Evolutionary conservation across 1,284 basidiomycete genomes (phyloP).

Genomic region (Melampsora americana): DNA sequence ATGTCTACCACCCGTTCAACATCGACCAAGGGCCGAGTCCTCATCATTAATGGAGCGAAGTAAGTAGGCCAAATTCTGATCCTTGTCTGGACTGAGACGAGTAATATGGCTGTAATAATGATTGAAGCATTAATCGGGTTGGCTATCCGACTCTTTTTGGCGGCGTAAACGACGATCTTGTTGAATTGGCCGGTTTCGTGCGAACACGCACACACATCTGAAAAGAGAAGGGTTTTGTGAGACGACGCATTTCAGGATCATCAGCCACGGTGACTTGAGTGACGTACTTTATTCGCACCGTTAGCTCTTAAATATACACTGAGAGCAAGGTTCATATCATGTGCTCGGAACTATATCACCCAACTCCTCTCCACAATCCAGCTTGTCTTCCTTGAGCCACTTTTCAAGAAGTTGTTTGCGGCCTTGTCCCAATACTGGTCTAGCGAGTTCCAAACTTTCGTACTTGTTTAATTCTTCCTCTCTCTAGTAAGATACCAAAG

Average conservation of each 20-base stretch:
- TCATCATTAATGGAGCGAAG: slow-evolving; percentile 94
- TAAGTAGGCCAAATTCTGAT: slow-evolving; percentile 94
- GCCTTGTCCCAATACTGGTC: slow-evolving; percentile 92
- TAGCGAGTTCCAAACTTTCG: slow-evolving; percentile 92
- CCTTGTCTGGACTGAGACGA: slow-evolving; percentile 97
- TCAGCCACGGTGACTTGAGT: not conserved
- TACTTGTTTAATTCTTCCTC: slow-evolving; percentile 95
- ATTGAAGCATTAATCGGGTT: slow-evolving; percentile 89
- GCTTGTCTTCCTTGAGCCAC: slow-evolving; percentile 99
- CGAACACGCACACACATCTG: slow-evolving; percentile 79
- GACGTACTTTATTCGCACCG: slow-evolving; percentile 88
- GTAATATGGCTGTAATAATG: slow-evolving; percentile 96
- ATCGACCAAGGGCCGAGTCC: slow-evolving; percentile 83
- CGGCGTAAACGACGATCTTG: slow-evolving; percentile 95
- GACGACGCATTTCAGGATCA: not conserved
- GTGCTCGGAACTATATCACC: slow-evolving; percentile 92
- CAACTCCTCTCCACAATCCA: slow-evolving; percentile 97
- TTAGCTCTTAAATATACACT: slow-evolving; percentile 98
- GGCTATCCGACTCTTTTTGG: slow-evolving; percentile 97
- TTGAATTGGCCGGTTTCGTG: slow-evolving; percentile 98
- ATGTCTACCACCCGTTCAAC: slow-evolving; percentile 93
- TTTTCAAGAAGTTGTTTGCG: slow-evolving; percentile 97
- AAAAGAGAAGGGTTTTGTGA: not conserved
- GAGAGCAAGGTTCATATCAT: slow-evolving; percentile 97
- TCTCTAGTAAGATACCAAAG: slow-evolving; percentile 95